Base-by-base conservation (phyloP, 2,329 filamentous ascomycete species). In the Emergomyces pasteurianus region DNA sequence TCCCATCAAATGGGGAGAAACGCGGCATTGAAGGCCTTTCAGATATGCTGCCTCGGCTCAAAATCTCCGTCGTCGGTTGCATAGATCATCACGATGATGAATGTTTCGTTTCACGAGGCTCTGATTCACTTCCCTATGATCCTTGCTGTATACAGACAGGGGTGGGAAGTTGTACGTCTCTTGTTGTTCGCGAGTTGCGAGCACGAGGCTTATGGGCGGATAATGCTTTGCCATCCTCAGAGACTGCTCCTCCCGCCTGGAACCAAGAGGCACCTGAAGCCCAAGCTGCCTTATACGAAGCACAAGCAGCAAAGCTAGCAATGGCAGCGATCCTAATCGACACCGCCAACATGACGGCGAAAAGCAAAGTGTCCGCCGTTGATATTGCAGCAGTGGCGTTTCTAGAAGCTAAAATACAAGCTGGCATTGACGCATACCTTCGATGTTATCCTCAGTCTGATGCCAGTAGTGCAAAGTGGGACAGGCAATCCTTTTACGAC, bases 31-130 rank as follows among this genome's bases (percentile, higher is more conserved):
- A 78, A 34, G 71, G 73, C 0, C 71, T 82, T 18, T 79, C 80
- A 54, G 66, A 72, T 4, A 66, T 72, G 9, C 7, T 52, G n/a
- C 23, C 60, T 3, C 53, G 57, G 49, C 50, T 63, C 2, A 65
- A 67, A 1, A 71, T 77, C 58, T 72, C 73, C 18, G 77, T 84
- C 2, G 67, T 75, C 2, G 83, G 80, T 4, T 81, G 80, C 53
- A 81, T 87, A 60, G 84, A 87, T 67, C 84, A 87, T 67, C 84
- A 86, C 65, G 78, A 80, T 3, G 83, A 86, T 60, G 84, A 87
- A 66, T 63, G 73, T 16, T 79, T 76, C 60, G 75, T 85, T 2
- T 75, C 80, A 0, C 43, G 68, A 12, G 69, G 75, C 2, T 66
- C 63, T 3, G 38, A 70, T 26, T 36, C 65, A 0, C 69, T 70